Evolutionary conservation across 2,329 filamentous ascomycete species (phyloP), one percentile per base, ranked within the genome.

Genomic region (Pezicula rhizophila): DNA sequence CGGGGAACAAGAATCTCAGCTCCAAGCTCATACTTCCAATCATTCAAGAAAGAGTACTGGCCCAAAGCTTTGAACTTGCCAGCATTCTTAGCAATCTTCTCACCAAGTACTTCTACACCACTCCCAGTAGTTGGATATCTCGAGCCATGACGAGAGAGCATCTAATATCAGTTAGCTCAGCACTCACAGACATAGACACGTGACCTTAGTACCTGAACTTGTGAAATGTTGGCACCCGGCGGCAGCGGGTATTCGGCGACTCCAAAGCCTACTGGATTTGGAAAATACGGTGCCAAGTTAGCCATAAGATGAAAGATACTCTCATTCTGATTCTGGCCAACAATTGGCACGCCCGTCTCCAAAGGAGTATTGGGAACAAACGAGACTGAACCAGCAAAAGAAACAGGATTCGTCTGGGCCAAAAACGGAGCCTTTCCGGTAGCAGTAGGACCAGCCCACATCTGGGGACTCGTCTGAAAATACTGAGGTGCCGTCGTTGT

Each of bases 301-400:
- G 83, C 87, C 73, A 87, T 83, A 60, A 83, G 71, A 52, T 82
- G 74, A 66, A 89, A 89, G 57, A 89, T 86, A 66, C 79, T 85
- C 55, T 75, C 69, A 59, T 83, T 78, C 25, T 76, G 68, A 42
- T 74, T 74, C 67, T 73, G 72, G 23, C 83, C 84, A 46, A 74
- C 62, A 45, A 89, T 84, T 0, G 85, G 84, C 17, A 85, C 72
- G 33, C 80, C 78, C 2, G 85, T 90, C 69, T 88, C 84, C 49
- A 90, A 70, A 43, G 86, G 86, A 43, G 76, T 70, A 59, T 87
- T 87, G 12, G 85, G 82, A 28, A 84, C 79, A 61, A 81, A 89
- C 5, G 80, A 75, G 2, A 69, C 77, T 8, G 80, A 74, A 12
- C 68, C 64, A 15, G 69, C 64, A 54, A 86, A 85, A 17, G 83